These are phyloP conservation scores for Litsea cubeba DNA, from an alignment of 164 flowering plant genomes.

Conservation along the genomic window DNA sequence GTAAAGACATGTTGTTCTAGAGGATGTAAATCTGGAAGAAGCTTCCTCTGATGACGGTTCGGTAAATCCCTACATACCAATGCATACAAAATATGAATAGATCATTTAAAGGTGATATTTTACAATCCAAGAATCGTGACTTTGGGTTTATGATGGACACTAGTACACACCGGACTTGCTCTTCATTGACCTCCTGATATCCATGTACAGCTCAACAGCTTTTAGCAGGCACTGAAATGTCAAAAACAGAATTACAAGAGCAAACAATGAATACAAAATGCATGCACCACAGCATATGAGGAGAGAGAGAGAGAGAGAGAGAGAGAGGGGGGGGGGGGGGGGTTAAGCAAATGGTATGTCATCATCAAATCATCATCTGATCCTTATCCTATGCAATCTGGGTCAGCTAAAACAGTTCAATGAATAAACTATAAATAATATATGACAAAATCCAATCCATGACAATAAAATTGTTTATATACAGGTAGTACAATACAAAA, in stretches of 20 bases:
- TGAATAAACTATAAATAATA: no score
- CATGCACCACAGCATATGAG: not conserved
- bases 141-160: not conserved
- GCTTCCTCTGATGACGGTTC: conserved; percentile 89
- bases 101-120: not conserved
- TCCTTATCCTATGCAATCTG: no score
- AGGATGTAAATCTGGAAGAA: conserved; percentile 95
- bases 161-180: conserved; percentile 61
- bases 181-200: conserved; percentile 65
- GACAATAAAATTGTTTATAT: no score
- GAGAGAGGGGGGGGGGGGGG: not conserved
- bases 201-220: conserved; percentile 61
- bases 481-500: no score
- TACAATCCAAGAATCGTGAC: not conserved
- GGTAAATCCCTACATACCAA: conserved; percentile 55
- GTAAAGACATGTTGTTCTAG: conserved; percentile 76
- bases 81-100: not conserved
- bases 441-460: no score
- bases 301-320: not conserved
- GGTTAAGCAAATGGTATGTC: no score
- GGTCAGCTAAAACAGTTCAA: no score
- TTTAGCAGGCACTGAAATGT: conserved; percentile 66
- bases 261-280: not conserved
- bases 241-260: conserved; percentile 3
- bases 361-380: no score